phyloP scores from a whole-genome alignment of 164 flowering plant species.

The Nymphaea thermarum region DNA sequence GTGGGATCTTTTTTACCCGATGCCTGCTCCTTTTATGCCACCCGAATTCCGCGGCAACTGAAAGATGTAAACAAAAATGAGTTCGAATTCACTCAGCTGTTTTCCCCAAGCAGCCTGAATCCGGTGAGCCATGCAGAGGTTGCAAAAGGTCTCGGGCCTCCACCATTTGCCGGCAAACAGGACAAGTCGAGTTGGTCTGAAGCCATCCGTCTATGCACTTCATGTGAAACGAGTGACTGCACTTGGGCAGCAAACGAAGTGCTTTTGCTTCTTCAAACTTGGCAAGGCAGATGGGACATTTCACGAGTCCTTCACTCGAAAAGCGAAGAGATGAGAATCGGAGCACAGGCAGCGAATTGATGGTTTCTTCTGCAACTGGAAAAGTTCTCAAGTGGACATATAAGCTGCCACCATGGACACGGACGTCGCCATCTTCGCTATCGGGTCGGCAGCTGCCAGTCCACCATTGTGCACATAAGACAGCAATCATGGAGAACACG shows the following conservation, averaged over 20 bases:
- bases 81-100: no score
- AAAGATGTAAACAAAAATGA: no score
- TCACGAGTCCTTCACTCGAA: not conserved
- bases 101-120: not conserved
- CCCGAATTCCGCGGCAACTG: not conserved
- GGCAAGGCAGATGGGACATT: not conserved
- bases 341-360: not conserved
- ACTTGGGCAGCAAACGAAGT: not conserved
- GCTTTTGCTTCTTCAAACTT: not conserved
- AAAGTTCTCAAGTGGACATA: not conserved
- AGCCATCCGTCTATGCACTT: not conserved
- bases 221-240: not conserved
- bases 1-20: conserved; percentile 36
- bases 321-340: not conserved
- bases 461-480: no score
- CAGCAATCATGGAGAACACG: no score
- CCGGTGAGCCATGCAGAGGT: not conserved
- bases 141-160: not conserved
- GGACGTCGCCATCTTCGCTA: no score
- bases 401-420: no score
- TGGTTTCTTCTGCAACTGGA: not conserved
- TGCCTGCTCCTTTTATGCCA: not conserved
- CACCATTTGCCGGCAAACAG: not conserved
- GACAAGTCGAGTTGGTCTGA: not conserved
- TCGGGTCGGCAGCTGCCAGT: no score